A percentile compares a stretch with the other conserved stretches of the same genome.
Conservation (phyloP, 441 rosid species). For the Aquilaria agallochum region DNA sequence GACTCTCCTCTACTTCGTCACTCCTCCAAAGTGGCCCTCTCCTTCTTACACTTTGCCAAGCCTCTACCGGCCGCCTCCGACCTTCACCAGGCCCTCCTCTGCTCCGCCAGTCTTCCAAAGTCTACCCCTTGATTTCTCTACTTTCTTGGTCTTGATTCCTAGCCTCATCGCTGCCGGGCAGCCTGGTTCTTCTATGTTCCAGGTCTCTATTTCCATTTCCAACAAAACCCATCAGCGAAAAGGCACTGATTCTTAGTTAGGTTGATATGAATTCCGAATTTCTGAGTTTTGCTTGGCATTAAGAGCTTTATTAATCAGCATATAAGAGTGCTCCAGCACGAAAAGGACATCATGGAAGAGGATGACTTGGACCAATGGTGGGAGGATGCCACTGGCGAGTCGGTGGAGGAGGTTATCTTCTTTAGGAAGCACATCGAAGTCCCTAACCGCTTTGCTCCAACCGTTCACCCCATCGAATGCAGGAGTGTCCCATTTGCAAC, state of each 20-base stretch:
- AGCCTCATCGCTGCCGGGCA: conserved; percentile 38
- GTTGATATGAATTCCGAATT: not conserved
- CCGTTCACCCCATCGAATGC: conserved; percentile 61
- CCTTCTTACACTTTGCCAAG: no score
- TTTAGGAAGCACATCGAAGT: conserved; percentile 82
- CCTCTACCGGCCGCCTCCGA: no score
- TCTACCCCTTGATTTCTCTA: no score
- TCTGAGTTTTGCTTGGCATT: conserved; percentile 30
- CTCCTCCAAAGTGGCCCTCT: no score
- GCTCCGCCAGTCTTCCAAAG: no score
- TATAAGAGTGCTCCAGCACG: conserved; percentile 63
- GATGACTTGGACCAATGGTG: conserved; percentile 72
- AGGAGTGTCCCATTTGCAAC: conserved; percentile 80
- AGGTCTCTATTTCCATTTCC: conserved; percentile 25
- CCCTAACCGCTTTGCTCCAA: conserved; percentile 73
- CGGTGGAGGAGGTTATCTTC: conserved; percentile 71
- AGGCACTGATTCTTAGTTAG: not conserved
- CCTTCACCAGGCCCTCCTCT: no score
- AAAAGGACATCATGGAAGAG: conserved; percentile 52
- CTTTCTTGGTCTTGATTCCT: no score
- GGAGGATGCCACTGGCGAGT: conserved; percentile 76
- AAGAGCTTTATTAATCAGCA: conserved; percentile 45
- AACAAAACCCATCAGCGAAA: not conserved
- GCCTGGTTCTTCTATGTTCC: conserved; percentile 32
- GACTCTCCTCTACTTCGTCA: no score